phyloP scores from a whole-genome alignment of 2,329 filamentous ascomycete genomes.

The Rhytidhysteron rufulum region DNA sequence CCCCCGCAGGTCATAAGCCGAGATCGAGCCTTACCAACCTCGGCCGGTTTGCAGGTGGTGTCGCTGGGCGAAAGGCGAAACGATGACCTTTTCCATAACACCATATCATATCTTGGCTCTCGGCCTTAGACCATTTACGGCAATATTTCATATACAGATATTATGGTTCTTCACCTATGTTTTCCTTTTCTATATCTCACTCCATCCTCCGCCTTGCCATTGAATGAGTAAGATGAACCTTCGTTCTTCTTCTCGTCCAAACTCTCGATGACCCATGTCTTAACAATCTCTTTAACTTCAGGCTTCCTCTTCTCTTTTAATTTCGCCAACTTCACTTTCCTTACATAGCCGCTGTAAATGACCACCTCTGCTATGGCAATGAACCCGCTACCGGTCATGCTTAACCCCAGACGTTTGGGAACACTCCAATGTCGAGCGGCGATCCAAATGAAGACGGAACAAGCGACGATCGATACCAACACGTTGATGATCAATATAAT shows the following conservation, averaged over 20 bases:
- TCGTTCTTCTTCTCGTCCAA: conserved; percentile 9
- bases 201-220: conserved; percentile 25
- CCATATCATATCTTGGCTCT: too few species aligned
- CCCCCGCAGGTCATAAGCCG: conserved; percentile 27
- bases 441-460: conserved; percentile 75
- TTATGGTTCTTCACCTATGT: conserved; percentile 32
- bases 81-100: conserved; percentile 2
- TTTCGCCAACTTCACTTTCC: conserved; percentile 67
- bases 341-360: conserved; percentile 72
- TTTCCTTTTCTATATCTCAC: conserved; percentile 43
- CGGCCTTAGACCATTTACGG: too few species aligned
- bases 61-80: conserved; percentile 36
- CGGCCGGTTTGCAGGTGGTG: conserved; percentile 42
- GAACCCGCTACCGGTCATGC: conserved; percentile 64
- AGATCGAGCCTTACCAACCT: conserved; percentile 43
- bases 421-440: conserved; percentile 71
- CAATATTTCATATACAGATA: not conserved
- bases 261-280: conserved; percentile 63
- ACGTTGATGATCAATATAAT: conserved; percentile 86
- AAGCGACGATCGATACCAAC: conserved; percentile 77
- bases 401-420: conserved; percentile 65
- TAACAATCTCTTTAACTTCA: conserved; percentile 66
- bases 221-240: conserved; percentile 9
- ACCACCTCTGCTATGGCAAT: conserved; percentile 74
- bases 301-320: conserved; percentile 56